Conservation (phyloP, 179 eudicot genomes). For the Silene vulgaris region DNA sequence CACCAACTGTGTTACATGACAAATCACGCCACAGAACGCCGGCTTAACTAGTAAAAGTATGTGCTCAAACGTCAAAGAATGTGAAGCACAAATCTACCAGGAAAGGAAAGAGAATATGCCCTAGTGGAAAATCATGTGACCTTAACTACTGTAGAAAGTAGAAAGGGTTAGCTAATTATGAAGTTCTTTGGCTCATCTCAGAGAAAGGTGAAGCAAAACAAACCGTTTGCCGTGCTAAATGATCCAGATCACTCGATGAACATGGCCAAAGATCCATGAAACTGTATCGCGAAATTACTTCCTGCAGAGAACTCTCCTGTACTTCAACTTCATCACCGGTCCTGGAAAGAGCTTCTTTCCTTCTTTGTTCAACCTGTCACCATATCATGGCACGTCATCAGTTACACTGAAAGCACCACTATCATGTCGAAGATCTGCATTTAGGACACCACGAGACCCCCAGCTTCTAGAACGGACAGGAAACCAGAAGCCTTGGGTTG, state of each 20-base stretch:
- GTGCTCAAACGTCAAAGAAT: background rate
- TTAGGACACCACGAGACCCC: background rate
- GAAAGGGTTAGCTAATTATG: background rate
- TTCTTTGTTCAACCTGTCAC: conserved; percentile 93
- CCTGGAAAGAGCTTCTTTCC: conserved; percentile 90
- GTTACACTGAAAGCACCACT: background rate
- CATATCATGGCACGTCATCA: conserved; percentile 9
- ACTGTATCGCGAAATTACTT: conserved; percentile 84
- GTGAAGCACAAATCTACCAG: conserved; percentile 1
- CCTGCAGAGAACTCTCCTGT: conserved; percentile 76
- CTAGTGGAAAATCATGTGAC: background rate
- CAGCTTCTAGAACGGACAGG: conserved; percentile 2
- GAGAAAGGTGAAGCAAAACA: conserved; percentile 17
- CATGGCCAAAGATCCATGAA: conserved; percentile 98
- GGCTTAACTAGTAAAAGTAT: background rate
- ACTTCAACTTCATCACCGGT: conserved; percentile 55
- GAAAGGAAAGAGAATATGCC: background rate
- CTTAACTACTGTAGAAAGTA: conserved; percentile 9
- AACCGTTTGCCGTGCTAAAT: conserved; percentile 86
- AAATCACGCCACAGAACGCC: background rate
- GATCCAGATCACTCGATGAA: conserved; percentile 86
- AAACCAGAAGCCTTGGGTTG: conserved; percentile 1
- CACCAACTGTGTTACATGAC: background rate
- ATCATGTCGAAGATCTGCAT: background rate
- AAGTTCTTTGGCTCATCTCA: background rate